Base-by-base conservation (phyloP, 208 protist genomes). In the Trypanosoma mega region DNA sequence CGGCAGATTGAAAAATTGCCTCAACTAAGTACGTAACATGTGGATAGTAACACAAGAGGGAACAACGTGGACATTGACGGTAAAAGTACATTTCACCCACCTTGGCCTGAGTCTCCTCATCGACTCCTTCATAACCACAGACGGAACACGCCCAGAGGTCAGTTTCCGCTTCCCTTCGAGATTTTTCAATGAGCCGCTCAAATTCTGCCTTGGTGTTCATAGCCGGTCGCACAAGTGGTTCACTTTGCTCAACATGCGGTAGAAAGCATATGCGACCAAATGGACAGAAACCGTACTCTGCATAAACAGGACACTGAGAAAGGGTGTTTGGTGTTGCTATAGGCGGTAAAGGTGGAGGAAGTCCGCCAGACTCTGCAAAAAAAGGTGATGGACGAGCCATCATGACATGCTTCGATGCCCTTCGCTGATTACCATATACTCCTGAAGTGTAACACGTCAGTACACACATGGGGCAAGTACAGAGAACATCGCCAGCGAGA, bases 11-110 rank as follows among this genome's bases (percentile, higher is more conserved):
- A 34, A 93, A 62, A 20, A 93, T 53, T 41, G 70, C 51, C 20
- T 88, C 80, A 14, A 96, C 68, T 24, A 96, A 79, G 66, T 93
- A 90, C 30, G 75, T 83, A 36, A 96, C 45, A 62, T 93, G 61
- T 3, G 90, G 90, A 50, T 82, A 83, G 68, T 92, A 96, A 62
- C 86, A 93, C 74, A 81, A 81, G 21, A 91, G 68, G 21, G 72
- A 76, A 63, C 90, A 96, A 27, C 63, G 59, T 0, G 79, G 72
- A 55, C 90, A 96, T 37, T 91, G 68, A 21, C 86, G 76, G 62
- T 91, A 91, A 30, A 68, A 76, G 54, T 77, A 84, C 46, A 72
- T 75, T 54, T 89, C 82, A 16, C 90, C 90, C 1, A 96, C 78
- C 41, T 74, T 62, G 31, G 54, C 37, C 54, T 81, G 56, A 62